These are phyloP conservation scores for Withania somnifera DNA, from an alignment of 305 asterid genomes.

Conservation along the genomic window DNA sequence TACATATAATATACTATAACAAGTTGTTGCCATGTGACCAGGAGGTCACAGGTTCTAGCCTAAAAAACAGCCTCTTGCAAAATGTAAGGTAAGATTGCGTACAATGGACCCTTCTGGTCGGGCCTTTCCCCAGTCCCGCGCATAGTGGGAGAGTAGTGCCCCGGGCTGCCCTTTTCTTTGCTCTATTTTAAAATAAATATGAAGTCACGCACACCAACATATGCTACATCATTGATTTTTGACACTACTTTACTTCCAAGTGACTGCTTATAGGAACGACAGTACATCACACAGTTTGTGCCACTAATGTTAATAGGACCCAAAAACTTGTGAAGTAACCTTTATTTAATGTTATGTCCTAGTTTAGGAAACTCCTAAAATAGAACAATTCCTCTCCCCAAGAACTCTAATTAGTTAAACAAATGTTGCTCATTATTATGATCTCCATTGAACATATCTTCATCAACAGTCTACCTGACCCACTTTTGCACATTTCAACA, in stretches of 20 bases:
- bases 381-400: not conserved
- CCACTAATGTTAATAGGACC: not conserved
- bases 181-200: not conserved
- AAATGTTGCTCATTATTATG: not conserved
- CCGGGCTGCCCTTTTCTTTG: no score
- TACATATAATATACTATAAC: no score
- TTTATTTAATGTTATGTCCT: not conserved
- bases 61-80: no score
- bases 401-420: not conserved
- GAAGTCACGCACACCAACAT: not conserved
- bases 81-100: no score
- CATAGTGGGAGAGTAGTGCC: no score
- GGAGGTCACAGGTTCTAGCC: no score
- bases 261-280: not conserved
- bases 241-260: no score
- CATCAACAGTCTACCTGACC: not conserved
- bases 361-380: not conserved
- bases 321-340: not conserved
- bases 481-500: not conserved
- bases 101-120: no score
- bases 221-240: not conserved
- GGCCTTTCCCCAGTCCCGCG: no score
- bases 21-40: no score
- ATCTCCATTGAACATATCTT: not conserved
- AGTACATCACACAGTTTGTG: not conserved